Evolutionary conservation across 208 protist species (phyloP).

Genomic region (Wallacemonas sp.): DNA sequence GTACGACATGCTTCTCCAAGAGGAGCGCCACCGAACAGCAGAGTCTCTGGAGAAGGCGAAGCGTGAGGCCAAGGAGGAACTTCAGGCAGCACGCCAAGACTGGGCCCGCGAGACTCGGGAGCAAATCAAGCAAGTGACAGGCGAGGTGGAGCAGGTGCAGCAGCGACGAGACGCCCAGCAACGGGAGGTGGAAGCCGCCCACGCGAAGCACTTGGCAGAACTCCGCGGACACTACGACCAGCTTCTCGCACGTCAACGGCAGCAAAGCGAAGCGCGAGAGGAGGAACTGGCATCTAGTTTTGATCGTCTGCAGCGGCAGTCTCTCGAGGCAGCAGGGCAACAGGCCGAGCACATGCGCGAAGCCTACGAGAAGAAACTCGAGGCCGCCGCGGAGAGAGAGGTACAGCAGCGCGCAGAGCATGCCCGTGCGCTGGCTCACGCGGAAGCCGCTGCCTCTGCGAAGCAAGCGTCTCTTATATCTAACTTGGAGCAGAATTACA

Average conservation of each 20-base stretch:
- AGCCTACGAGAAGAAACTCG: conserved; percentile 13
- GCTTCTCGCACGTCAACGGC: conserved; percentile 21
- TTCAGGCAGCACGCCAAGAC: background rate
- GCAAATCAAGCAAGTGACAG: conserved; percentile 11
- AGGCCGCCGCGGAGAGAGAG: background rate
- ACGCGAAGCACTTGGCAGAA: conserved; percentile 7
- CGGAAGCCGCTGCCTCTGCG: background rate
- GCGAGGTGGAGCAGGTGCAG: background rate
- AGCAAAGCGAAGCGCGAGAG: conserved; percentile 1
- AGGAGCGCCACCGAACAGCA: conserved; percentile 19
- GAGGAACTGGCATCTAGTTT: background rate
- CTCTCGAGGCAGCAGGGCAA: background rate
- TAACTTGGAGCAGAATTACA: conserved; percentile 30
- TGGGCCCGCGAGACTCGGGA: conserved; percentile 4
- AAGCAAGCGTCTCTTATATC: background rate
- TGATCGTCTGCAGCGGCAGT: conserved; percentile 7
- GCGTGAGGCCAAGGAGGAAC: background rate
- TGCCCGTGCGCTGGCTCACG: conserved; percentile 1
- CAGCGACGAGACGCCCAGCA: conserved; percentile 15
- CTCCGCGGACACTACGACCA: conserved; percentile 23
- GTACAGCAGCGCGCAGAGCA: conserved; percentile 7
- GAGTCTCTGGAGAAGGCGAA: conserved; percentile 4
- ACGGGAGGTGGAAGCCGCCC: conserved; percentile 1
- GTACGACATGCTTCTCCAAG: conserved; percentile 15
- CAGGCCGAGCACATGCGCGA: conserved; percentile 11